A percentile compares a stretch with the other conserved stretches of the same genome.
phyloP scores from a whole-genome alignment of 2,329 filamentous ascomycete species.

The Biscogniauxia marginata region DNA sequence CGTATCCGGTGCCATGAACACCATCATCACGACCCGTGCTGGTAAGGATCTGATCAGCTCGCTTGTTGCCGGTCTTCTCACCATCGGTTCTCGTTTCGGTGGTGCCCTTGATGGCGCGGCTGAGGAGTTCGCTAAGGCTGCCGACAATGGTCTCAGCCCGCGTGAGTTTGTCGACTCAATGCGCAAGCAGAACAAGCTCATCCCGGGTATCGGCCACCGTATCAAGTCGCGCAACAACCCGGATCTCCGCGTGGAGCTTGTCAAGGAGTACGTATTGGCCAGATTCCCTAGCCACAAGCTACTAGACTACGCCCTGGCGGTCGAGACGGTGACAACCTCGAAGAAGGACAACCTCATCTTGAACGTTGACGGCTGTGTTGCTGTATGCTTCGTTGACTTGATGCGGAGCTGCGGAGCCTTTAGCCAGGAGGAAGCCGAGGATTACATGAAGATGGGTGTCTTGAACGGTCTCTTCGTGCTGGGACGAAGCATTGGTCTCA shows the following conservation, averaged over 20 bases:
- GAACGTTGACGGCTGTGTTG: conserved; percentile 97
- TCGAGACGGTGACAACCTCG: conserved; percentile 96
- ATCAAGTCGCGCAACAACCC: conserved; percentile 99
- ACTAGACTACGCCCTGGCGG: conserved; percentile 96
- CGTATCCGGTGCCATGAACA: conserved; percentile 99
- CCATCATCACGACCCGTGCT: conserved; percentile 98
- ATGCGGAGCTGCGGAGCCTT: conserved; percentile 98
- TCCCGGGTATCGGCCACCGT: conserved; percentile 97
- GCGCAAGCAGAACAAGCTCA: conserved; percentile 99
- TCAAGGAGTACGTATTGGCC: conserved; percentile 97
- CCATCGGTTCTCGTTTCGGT: conserved; percentile 97
- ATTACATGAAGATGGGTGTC: conserved; percentile 98
- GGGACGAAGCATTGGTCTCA: conserved; percentile 94
- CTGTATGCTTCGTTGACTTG: conserved; percentile 97
- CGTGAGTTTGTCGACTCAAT: conserved; percentile 99
- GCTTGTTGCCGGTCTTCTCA: conserved; percentile 93
- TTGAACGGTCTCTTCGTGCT: conserved; percentile 99
- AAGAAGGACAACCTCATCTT: conserved; percentile 99
- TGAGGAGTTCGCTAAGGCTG: conserved; percentile 97
- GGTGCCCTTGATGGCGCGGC: conserved; percentile 97
- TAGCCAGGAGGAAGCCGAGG: conserved; percentile 92
- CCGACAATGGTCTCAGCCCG: conserved; percentile 95
- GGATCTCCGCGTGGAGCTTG: conserved; percentile 97
- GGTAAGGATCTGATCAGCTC: conserved; percentile 98
- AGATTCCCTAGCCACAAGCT: conserved; percentile 98